Evolutionary conservation across 371 early-diverging fungal genomes (phyloP).

Genomic region (Mortierella sp.): DNA sequence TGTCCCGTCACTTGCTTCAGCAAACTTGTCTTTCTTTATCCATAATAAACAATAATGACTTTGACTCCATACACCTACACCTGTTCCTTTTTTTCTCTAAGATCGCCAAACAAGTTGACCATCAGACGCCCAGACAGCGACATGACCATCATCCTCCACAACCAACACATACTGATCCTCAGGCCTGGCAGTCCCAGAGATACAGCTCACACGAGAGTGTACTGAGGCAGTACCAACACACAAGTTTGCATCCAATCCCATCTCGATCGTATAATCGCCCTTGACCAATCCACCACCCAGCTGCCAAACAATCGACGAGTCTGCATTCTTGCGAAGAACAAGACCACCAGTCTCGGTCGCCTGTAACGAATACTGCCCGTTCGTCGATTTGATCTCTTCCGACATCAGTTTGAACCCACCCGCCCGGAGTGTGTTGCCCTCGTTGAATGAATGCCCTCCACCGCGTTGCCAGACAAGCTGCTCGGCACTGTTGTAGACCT

Average conservation of each 20-base stretch:
- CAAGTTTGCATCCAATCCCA: background rate
- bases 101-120: background rate
- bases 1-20: background rate
- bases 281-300: background rate
- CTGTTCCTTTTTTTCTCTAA: too few species aligned
- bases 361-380: background rate
- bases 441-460: background rate
- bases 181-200: background rate
- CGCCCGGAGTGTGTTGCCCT: background rate
- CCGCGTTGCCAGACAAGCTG: background rate
- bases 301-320: background rate
- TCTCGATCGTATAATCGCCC: background rate
- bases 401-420: background rate
- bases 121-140: background rate
- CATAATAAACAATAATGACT: background rate
- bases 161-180: background rate
- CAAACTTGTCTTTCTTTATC: background rate
- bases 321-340: background rate
- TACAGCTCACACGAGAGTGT: background rate
- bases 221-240: background rate
- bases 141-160: background rate
- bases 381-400: background rate
- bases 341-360: background rate
- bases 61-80: background rate
- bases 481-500: background rate